Base-by-base conservation (phyloP, 2,329 filamentous ascomycete genomes). In the Sporothrix luriei region DNA sequence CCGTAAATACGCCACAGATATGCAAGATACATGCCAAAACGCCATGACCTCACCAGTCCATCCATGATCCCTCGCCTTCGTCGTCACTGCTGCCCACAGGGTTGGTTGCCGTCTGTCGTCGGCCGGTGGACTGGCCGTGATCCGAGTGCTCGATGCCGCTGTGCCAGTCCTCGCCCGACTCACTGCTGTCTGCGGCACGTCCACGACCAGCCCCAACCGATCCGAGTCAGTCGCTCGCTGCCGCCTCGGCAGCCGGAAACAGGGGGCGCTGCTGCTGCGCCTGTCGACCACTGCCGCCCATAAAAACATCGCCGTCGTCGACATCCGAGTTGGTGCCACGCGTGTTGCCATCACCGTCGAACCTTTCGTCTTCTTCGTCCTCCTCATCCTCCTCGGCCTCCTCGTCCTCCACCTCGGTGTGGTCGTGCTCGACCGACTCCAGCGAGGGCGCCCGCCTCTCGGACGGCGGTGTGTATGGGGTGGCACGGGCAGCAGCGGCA, bases 241-340 rank as follows among this genome's bases (percentile, higher is more conserved):
- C 49, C 0, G 29, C 21, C 5, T 21, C 33, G 1, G 46, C 40
- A 2, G 48, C 48, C 24, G 55, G 33, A 33, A 33, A 33, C 33
- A 4, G 33, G 33, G 33, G 33, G 9, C 6, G 11, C 40, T 43
- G 3, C 40, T 43, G 40, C 40, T 13, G 40, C 40, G 40, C 16
- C 1, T 54, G 26, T 1, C 62, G 11, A 2, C 48, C 16, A 24
- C 59, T 26, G 16, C 49, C 21, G 14, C 46, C 29, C 66, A 68
- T 66, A 52, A 66, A 70, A 7, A 68, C 59, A 29, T 68, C 46
- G n/a, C 51, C 29, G 29, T 68, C 55, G 40, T 70, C 68, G 24
- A 54, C 61, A 24, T 68, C 66, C 19, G 52, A 55, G 51, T 48
- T 5, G 40, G 4, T 33, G 33, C 6, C 33, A 33, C 33, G 33